Evolutionary conservation across 78 protist genomes (phyloP).

Genomic region (Dictyostelium citrinum): DNA sequence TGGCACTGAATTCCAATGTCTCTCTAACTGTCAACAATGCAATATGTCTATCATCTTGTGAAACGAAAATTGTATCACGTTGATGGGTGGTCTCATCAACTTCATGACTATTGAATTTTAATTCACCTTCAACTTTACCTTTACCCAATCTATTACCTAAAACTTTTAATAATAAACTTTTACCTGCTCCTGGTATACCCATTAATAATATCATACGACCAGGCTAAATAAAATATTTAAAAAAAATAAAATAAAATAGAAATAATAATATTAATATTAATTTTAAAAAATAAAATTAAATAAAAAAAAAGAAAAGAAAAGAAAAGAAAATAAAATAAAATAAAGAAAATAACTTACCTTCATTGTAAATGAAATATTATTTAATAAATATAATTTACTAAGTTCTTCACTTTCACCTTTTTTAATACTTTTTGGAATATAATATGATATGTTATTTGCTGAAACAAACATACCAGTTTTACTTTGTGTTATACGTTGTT

Average conservation of each 20-base stretch:
- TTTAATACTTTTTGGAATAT: neutral
- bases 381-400: constrained; percentile 28
- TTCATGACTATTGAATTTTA: constrained; percentile 30
- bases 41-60: constrained; percentile 73
- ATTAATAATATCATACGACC: constrained; percentile 59
- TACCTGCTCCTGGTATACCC: constrained; percentile 63
- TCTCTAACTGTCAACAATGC: constrained; percentile 71
- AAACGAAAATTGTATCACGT: constrained; percentile 55
- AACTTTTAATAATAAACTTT: neutral
- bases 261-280: neutral
- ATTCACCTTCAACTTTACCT: constrained; percentile 41
- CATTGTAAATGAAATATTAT: constrained; percentile 36
- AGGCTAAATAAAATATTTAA: constrained; percentile 22
- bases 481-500: neutral
- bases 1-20: constrained; percentile 70
- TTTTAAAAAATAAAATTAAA: neutral
- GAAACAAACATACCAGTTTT: constrained; percentile 64
- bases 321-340: neutral
- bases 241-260: neutral
- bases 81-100: constrained; percentile 40
- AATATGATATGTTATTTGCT: constrained; percentile 18
- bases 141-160: constrained; percentile 53
- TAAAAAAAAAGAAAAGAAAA: neutral
- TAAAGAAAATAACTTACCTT: neutral
- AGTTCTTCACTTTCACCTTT: neutral